A percentile compares a stretch with the other conserved stretches of the same genome.
These are phyloP conservation scores for Lactarius sanguifluus DNA, from an alignment of 768 basidiomycete genomes.

Conservation along the genomic window DNA sequence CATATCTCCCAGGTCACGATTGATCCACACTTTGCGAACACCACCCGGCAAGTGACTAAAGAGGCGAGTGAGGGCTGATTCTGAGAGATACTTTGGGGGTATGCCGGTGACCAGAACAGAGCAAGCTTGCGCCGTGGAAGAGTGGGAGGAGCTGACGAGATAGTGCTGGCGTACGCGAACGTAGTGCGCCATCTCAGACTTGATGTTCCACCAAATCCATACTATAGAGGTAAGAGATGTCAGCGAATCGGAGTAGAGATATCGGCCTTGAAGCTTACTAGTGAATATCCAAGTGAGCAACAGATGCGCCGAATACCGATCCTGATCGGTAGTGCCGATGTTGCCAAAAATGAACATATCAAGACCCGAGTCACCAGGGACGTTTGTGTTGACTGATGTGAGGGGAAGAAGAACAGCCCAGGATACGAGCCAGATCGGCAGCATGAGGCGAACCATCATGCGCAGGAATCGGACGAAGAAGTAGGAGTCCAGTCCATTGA, in stretches of 20 bases:
- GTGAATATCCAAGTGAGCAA: conserved; percentile 77
- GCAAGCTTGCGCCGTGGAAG: conserved; percentile 79
- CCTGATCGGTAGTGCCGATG: conserved; percentile 48
- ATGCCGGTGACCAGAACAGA: conserved; percentile 92
- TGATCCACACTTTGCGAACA: conserved; percentile 89
- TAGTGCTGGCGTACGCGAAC: conserved; percentile 77
- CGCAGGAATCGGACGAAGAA: conserved; percentile 88
- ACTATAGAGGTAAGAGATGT: conserved; percentile 41
- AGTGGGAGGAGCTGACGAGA: conserved; percentile 72
- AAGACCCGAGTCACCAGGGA: conserved; percentile 52
- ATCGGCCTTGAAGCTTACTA: conserved; percentile 44
- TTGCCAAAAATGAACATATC: conserved; percentile 83
- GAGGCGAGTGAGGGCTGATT: conserved; percentile 60
- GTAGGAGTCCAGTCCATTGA: conserved; percentile 89
- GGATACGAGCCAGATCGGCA: conserved; percentile 90
- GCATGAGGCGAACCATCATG: conserved; percentile 76
- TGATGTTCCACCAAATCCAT: conserved; percentile 86
- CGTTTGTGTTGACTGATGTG: conserved; percentile 53
- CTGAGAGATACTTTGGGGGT: conserved; percentile 73
- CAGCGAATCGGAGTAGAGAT: background rate
- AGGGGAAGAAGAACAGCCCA: conserved; percentile 86
- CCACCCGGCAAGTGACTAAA: conserved; percentile 90
- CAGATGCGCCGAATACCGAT: conserved; percentile 76
- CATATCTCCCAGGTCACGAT: conserved; percentile 83
- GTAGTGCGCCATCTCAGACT: conserved; percentile 77